Evolutionary conservation across 2,329 filamentous ascomycete genomes (phyloP).

Genomic region (Alternaria solani): DNA sequence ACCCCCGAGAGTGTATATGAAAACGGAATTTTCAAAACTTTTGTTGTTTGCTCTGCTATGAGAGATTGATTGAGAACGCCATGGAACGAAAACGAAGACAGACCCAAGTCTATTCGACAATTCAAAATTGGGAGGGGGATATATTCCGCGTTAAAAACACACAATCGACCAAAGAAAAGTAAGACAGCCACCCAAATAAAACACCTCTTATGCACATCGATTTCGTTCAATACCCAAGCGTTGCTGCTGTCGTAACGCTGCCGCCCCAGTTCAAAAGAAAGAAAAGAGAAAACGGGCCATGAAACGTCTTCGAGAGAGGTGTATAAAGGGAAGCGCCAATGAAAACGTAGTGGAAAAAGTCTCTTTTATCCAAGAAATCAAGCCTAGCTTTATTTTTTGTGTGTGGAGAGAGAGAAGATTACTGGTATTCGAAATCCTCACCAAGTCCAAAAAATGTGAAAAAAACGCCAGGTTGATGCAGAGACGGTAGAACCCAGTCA

Average conservation of each 20-base stretch:
- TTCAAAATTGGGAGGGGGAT: conserved; percentile 18
- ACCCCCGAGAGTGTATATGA: conserved; percentile 13
- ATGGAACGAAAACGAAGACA: no score
- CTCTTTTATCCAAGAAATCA: conserved; percentile 35
- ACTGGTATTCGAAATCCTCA: neutral
- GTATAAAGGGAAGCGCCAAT: conserved; percentile 32
- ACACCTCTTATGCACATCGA: conserved; percentile 49
- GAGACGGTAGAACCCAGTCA: conserved; percentile 22
- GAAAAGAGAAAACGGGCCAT: conserved; percentile 33
- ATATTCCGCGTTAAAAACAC: conserved; percentile 31
- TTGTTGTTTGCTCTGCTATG: conserved; percentile 28
- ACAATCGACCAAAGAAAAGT: conserved; percentile 4
- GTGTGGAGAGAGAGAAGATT: conserved; percentile 14
- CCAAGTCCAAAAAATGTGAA: conserved; percentile 20
- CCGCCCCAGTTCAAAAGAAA: conserved; percentile 9
- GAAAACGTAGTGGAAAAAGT: conserved; percentile 18
- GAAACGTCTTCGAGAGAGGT: conserved; percentile 33
- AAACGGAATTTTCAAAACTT: conserved; percentile 21
- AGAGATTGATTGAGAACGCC: conserved; percentile 23
- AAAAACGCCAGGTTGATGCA: conserved; percentile 34
- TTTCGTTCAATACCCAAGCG: conserved; percentile 39
- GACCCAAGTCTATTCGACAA: conserved; percentile 28
- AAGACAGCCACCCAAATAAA: conserved; percentile 26
- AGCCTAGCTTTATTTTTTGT: conserved; percentile 17
- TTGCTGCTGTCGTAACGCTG: conserved; percentile 8